Percentiles rank a stretch among this genome's conserved stretches.
These are phyloP conservation scores for Crucibulum laeve DNA, from an alignment of 768 basidiomycete genomes.

Conservation along the genomic window DNA sequence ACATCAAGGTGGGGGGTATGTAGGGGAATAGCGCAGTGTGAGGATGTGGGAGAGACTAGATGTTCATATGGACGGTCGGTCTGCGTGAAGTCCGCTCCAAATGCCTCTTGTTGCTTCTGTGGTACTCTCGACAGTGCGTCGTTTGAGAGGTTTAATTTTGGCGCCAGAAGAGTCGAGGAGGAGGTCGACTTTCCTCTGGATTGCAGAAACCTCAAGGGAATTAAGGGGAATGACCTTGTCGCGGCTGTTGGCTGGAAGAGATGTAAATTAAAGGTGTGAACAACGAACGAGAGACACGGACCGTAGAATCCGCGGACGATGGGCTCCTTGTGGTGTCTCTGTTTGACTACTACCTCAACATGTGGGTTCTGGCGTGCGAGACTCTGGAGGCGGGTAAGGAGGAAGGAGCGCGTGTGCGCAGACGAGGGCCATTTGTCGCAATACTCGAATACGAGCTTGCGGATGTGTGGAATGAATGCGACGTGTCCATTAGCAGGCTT, in stretches of 20 bases:
- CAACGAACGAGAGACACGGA: constrained; percentile 26
- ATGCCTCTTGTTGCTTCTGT: constrained; percentile 83
- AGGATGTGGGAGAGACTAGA: constrained; percentile 10
- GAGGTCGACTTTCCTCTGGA: constrained; percentile 76
- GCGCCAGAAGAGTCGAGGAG: constrained; percentile 85
- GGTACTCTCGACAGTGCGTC: constrained; percentile 70
- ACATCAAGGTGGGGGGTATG: background rate
- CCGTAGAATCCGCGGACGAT: constrained; percentile 83
- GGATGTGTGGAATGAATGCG: constrained; percentile 70
- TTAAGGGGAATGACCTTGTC: constrained; percentile 87
- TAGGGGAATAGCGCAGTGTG: background rate
- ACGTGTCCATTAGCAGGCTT: constrained; percentile 70
- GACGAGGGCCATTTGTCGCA: constrained; percentile 83
- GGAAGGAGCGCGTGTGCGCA: constrained; percentile 61
- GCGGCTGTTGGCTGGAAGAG: constrained; percentile 66
- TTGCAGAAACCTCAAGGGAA: constrained; percentile 65
- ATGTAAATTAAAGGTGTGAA: constrained; percentile 11
- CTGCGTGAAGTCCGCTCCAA: constrained; percentile 86
- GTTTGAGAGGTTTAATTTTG: constrained; percentile 78
- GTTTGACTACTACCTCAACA: constrained; percentile 80
- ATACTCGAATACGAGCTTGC: constrained; percentile 87
- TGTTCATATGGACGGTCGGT: constrained; percentile 48
- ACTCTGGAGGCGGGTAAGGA: constrained; percentile 56
- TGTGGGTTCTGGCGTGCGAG: constrained; percentile 75
- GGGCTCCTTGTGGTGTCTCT: constrained; percentile 72